Base-by-base conservation (phyloP, 176 grass and related monocot genomes). In the Neostapfia colusana region DNA sequence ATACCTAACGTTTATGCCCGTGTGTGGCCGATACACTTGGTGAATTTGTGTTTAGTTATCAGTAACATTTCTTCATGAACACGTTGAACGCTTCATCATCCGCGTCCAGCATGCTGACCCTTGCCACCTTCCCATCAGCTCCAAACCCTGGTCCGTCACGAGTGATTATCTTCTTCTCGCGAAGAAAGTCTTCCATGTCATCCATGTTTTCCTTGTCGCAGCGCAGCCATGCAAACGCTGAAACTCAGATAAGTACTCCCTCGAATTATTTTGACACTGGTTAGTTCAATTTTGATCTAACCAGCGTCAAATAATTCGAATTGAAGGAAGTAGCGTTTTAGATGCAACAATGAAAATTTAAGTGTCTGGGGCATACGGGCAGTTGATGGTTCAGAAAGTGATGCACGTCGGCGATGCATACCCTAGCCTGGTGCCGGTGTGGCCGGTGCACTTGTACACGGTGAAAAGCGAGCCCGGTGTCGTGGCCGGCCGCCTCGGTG, bases 381-480 rank as follows among this genome's bases (percentile, higher is more conserved):
- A 57, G 69, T 75, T 11, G 59, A 43, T 42, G 40, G 40, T 42
- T 0, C 40, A 42, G 10, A 41, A 42, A 9, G 40, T 9, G 10
- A 9, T 8, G 7, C 10, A 2, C 42, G 12, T 43, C n/a, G n/a
- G n/a, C n/a, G n/a, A n/a, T n/a, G 6, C 18, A 1, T 57, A 97
- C 93, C 94, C 94, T 2, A 93, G 50, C 26, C 91, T 70, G 0
- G 88, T 86, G 24, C 94, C 94, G 8, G 94, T 91, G 34, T 97
- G 94, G 14, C 94, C 94, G 0, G 91, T 93, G 78, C 83, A 82
- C 75, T 97, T 97, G 9, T 91, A 97, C 65, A 97, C 75, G 1
- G 94, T 97, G 78, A 97, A 97, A 17, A 97, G 63, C 88, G 89
- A n/a, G n/a, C n/a, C n/a, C 91, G 61, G 93, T 67, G 50, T 97